These are phyloP conservation scores for Ophiostoma australiae DNA, from an alignment of 2,329 filamentous ascomycete species.

Conservation along the genomic window DNA sequence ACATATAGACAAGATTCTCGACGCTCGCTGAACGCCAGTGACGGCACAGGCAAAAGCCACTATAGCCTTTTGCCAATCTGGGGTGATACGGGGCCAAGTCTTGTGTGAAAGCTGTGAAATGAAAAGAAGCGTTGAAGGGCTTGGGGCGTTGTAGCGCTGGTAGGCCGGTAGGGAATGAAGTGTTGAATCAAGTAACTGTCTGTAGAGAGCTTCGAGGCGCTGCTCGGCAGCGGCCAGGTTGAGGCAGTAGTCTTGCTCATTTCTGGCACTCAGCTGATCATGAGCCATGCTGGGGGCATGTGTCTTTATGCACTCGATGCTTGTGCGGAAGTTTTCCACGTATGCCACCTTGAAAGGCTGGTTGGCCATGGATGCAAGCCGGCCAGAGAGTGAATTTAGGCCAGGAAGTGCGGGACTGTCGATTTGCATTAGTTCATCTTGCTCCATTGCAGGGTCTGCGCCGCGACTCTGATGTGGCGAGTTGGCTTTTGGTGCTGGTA, in stretches of 20 bases:
- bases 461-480: background rate
- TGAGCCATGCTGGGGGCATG: too few species aligned
- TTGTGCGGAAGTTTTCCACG: background rate
- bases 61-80: slow-evolving; percentile 37
- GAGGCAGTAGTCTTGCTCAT: background rate
- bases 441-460: background rate
- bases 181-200: background rate
- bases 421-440: background rate
- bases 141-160: slow-evolving; percentile 32
- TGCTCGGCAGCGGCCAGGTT: background rate
- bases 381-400: background rate
- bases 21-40: slow-evolving; percentile 39
- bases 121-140: slow-evolving; percentile 32
- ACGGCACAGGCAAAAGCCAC: slow-evolving; percentile 40
- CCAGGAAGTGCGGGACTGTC: background rate
- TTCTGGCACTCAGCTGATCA: too few species aligned
- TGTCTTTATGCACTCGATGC: background rate
- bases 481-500: background rate
- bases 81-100: slow-evolving; percentile 31
- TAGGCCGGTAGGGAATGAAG: background rate
- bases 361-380: slow-evolving; percentile 12
- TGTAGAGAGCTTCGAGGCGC: background rate
- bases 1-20: slow-evolving; percentile 36
- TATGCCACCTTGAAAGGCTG: slow-evolving; percentile 7
- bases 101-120: slow-evolving; percentile 34